Base-by-base conservation (phyloP, 305 asterid genomes). In the Stenogyne calaminthoides region DNA sequence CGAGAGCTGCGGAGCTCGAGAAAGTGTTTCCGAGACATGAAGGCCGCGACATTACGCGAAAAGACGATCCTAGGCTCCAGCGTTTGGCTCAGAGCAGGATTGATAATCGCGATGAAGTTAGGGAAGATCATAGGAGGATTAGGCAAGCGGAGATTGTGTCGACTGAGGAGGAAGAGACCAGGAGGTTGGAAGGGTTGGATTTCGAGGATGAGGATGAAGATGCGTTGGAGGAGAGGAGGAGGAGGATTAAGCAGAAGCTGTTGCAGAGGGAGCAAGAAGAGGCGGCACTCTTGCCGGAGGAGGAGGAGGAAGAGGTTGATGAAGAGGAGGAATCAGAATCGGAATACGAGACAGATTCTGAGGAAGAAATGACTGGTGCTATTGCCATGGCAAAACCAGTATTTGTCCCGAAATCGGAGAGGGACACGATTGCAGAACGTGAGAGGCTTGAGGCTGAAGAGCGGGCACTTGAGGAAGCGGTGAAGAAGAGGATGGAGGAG, bases 261-360 rank as follows among this genome's bases (percentile, higher is more conserved):
- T 80, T 85, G 77, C 83, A 47, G 72, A 88, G 90, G 83, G 89
- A 87, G 82, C 96, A 90, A 64, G 95, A 91, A 73, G 97, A 91
- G 76, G 89, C 89, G 12, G 84, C 84, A 0, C 76, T 83, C 4
- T 74, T 87, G 81, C 97, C 90, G 0, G 89, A 85, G 82, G 97
- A 90, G 69, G 99, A 94, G 61, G 98, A 93, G 68, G 98, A 88
- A 15, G 92, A 32, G 9, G 90, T 54, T 18, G 94, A 80, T 61
- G 93, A 84, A 62, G 92, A 83, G 6, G 98, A 86, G 78, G 89
- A 84, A 22, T 22, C 25, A 77, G 87, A 80, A 60, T 90, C 96
- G 0, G 99, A 94, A 81, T 91, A 92, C 11, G 99, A 94, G 89
- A 92, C 98, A 16, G 96, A 92, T 36, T 88, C 98, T n/a, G 99